Evolutionary conservation across 306 rosid species (phyloP), one percentile per base, ranked within the genome.

Genomic region (Lathyrus tuberosus): DNA sequence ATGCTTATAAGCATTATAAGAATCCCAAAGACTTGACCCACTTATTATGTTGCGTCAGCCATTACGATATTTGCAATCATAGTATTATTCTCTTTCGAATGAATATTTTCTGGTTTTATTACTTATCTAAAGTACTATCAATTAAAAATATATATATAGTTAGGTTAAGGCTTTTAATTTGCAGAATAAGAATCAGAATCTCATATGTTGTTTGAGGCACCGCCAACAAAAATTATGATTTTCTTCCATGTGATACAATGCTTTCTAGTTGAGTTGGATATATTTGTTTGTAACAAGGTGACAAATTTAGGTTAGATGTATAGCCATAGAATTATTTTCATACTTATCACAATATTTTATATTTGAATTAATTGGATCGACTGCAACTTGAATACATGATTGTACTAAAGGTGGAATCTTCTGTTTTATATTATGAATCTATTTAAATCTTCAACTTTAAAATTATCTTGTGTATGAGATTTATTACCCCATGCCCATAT

Each of bases 111-210:
- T 69, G 37, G 40, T 28, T 71, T 8, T 37, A 54, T 35, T 63
- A 20, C 62, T 53, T 63, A 56, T 77, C 30, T 20, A 41, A 49
- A 72, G 24, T 59, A 26, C 30, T 26, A 72, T 13, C 7, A 22
- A 52, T 44, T 71, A 57, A 44, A 74, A 13, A 51, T 20, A 40
- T n/a, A 14, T 28, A 57, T 35, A 38, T 67, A 51, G 63, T 16
- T 67, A 38, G 75, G 61, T 59, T 54, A 40, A 10, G 28, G 22
- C 62, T 75, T 67, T 56, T 72, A 20, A 71, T 62, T 71, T 42
- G 80, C 35, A 53, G 60, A 61, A 70, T 82, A 75, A 56, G 86
- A 79, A 82, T 82, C 83, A 57, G 85, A 83, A 87, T 79, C 88
- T 79, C 79, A 41, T 68, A 63, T 48, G 72, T 61, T 73, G 62